Evolutionary conservation across 2,329 filamentous ascomycete genomes (phyloP).

Genomic region (Fusarium illudens): DNA sequence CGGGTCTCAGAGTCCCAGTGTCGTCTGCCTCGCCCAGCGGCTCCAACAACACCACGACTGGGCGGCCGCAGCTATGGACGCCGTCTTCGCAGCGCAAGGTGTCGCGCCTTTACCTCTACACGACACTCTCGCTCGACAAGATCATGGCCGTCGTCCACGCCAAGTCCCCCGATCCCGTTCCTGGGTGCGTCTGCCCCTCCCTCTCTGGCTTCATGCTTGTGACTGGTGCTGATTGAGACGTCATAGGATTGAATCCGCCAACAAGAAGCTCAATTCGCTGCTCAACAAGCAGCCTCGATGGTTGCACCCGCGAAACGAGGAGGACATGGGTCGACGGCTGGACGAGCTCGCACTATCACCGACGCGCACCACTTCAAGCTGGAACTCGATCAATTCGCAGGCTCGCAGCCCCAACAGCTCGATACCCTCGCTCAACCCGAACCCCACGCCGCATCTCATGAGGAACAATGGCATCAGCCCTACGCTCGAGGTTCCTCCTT

Average conservation of each 20-base stretch:
- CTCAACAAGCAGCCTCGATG: constrained; percentile 68
- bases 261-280: constrained; percentile 65
- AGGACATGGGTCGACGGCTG: constrained; percentile 62
- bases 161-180: constrained; percentile 52
- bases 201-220: not conserved
- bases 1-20: constrained; percentile 24
- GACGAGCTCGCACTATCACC: constrained; percentile 54
- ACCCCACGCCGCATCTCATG: constrained; percentile 26
- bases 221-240: constrained; percentile 6
- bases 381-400: constrained; percentile 24
- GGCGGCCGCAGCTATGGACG: constrained; percentile 66
- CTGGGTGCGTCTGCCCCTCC: constrained; percentile 52
- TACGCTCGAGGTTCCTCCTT: constrained; percentile 34
- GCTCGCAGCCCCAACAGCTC: constrained; percentile 22
- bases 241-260: constrained; percentile 63
- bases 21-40: constrained; percentile 43
- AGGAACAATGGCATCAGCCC: constrained; percentile 12
- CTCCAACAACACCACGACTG: constrained; percentile 48
- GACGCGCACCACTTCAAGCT: constrained; percentile 37
- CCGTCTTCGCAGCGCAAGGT: constrained; percentile 61
- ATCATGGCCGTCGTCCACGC: constrained; percentile 59
- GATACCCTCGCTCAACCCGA: constrained; percentile 21
- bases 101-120: constrained; percentile 65
- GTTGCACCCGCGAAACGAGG: constrained; percentile 60
- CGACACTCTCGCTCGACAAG: constrained; percentile 59